Evolutionary conservation across 495 filamentous ascomycete genomes (phyloP), one percentile per base, ranked within the genome.

Genomic region (Jackrogersella multiformis): DNA sequence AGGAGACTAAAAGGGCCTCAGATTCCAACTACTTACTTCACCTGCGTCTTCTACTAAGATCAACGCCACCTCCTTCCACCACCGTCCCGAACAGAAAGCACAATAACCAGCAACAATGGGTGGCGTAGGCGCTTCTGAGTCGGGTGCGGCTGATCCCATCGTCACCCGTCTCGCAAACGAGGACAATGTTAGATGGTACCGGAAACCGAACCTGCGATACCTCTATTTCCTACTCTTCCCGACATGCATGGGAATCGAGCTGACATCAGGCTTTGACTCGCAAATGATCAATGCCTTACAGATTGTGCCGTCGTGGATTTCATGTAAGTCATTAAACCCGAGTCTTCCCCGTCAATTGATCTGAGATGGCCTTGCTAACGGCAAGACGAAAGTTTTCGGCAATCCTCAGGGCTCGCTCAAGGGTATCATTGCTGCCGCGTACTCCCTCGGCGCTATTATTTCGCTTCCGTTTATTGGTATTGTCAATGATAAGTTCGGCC

Each of bases 221-320:
- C 77, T 91, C 32, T 91, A 91, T 68, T 69, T 88, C n/a, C 68
- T 89, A 32, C 78, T 91, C 66, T 82, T 89, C 64, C 87, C 87
- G 3, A 83, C 86, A 0, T 86, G 80, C 55, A 84, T 90, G 74
- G 89, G 88, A 3, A 84, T 88, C 45, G 88, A 89, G 72, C 86
- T 87, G 78, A 90, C 88, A 0, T 89, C 86, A 15, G 86, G 87
- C 3, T 89, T 88, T 65, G 85, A 89, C 72, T 85, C 83, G 13
- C 84, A 85, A 61, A 86, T 89, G 74, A 88, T 88, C 78, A 90
- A 88, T 69, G 82, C 83, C 4, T 76, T 89, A 8, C 85, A 90
- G 70, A 87, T 85, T 48, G 82, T 88, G 16, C 72, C 78, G 15
- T 79, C 81, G 15, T 89, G 85, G 86, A 78, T 83, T 53, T 68